Conservation (phyloP, 495 filamentous ascomycete species). For the Penicillium maclennaniae region DNA sequence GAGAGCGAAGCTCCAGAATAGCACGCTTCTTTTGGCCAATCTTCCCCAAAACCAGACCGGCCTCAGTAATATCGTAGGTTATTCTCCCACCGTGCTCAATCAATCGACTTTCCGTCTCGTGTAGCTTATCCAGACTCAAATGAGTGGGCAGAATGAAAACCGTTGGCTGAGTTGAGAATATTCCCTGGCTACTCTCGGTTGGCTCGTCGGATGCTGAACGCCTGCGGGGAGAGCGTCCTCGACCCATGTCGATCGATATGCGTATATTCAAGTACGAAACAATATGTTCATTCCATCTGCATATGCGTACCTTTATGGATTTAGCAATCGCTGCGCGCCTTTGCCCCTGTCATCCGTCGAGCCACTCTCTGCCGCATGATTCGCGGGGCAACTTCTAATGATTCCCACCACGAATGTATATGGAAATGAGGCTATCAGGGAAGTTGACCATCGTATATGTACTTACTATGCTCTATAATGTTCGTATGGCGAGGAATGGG, state of each 20-base stretch:
- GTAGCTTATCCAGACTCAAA: slow-evolving; percentile 56
- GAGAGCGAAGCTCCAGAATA: slow-evolving; percentile 69
- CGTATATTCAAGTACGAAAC: not conserved
- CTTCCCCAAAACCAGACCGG: slow-evolving; percentile 68
- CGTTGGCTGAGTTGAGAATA: slow-evolving; percentile 45
- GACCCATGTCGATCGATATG: not conserved
- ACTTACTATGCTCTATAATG: no score
- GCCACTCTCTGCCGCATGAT: not conserved
- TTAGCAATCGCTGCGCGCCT: not conserved
- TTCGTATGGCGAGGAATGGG: no score
- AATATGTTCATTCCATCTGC: not conserved
- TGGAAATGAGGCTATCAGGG: not conserved
- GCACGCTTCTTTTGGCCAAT: slow-evolving; percentile 66
- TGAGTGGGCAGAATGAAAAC: slow-evolving; percentile 74
- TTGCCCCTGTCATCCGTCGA: not conserved
- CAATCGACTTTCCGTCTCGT: slow-evolving; percentile 61
- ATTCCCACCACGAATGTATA: not conserved
- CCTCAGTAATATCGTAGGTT: slow-evolving; percentile 71
- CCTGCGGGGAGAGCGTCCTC: not conserved
- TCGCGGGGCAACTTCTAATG: not conserved
- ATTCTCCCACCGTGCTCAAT: slow-evolving; percentile 49
- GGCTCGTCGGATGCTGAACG: slow-evolving; percentile 2
- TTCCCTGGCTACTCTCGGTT: not conserved
- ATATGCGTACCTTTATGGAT: not conserved
- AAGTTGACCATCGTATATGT: not conserved